A percentile compares a stretch with the other conserved stretches of the same genome.
Evolutionary conservation across 805 yeast genomes (phyloP).

Genomic region (Metschnikowia vanudenii): DNA sequence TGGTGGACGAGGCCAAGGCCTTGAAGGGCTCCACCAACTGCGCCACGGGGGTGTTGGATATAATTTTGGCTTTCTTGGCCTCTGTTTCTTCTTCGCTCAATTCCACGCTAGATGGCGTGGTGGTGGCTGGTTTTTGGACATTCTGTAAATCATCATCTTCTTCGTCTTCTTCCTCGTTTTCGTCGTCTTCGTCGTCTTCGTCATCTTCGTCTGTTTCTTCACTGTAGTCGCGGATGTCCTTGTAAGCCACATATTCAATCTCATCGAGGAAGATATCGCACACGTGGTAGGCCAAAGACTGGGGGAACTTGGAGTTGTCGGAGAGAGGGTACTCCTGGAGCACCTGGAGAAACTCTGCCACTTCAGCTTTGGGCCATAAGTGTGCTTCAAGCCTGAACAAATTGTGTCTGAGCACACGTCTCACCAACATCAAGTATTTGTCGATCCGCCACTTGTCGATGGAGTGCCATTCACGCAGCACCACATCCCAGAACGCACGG

Average conservation of each 20-base stretch:
- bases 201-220: slow-evolving; percentile 40
- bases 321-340: slow-evolving; percentile 50
- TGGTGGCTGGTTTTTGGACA: too few species aligned
- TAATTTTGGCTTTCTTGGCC: slow-evolving; percentile 30
- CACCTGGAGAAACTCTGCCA: slow-evolving; percentile 45
- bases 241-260: slow-evolving; percentile 63
- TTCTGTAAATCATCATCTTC: slow-evolving; percentile 6
- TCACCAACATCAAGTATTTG: slow-evolving; percentile 76
- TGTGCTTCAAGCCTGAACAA: slow-evolving; percentile 53
- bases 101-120: slow-evolving; percentile 26
- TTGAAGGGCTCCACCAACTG: slow-evolving; percentile 60
- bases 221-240: slow-evolving; percentile 38
- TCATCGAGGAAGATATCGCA: slow-evolving; percentile 85
- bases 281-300: slow-evolving; percentile 80
- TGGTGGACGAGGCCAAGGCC: slow-evolving; percentile 46
- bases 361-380: slow-evolving; percentile 49
- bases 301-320: slow-evolving; percentile 59
- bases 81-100: slow-evolving; percentile 13
- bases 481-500: slow-evolving; percentile 77
- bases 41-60: slow-evolving; percentile 50
- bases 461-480: slow-evolving; percentile 76
- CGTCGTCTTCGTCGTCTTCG: slow-evolving; percentile 31
- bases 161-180: slow-evolving; percentile 19
- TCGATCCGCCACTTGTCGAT: slow-evolving; percentile 87
- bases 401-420: slow-evolving; percentile 69